A percentile compares a stretch with the other conserved stretches of the same genome.
Conservation (phyloP, 805 yeast genomes). For the Cyberlindnera euphorbiae region DNA sequence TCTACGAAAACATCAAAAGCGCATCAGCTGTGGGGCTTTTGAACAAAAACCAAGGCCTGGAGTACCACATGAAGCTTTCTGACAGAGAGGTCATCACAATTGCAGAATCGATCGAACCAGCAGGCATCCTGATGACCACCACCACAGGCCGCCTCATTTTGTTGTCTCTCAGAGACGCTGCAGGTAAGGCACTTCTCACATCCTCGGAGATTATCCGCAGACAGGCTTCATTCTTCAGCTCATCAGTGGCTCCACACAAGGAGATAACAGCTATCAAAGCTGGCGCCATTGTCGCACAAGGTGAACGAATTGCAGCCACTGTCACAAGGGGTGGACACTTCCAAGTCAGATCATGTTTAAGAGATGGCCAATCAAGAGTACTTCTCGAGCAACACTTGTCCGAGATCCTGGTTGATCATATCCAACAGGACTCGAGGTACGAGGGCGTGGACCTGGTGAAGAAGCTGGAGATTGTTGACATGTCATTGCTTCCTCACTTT, state of each 20-base stretch:
- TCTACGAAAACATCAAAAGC: constrained; percentile 69
- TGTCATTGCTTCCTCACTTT: constrained; percentile 42
- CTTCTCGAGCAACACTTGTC: constrained; percentile 33
- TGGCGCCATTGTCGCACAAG: constrained; percentile 48
- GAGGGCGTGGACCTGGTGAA: constrained; percentile 35
- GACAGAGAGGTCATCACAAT: constrained; percentile 52
- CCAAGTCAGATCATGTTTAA: constrained; percentile 44
- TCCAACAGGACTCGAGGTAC: constrained; percentile 37
- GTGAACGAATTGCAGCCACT: constrained; percentile 38
- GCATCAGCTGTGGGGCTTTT: constrained; percentile 63
- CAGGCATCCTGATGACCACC: constrained; percentile 70
- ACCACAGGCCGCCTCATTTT: constrained; percentile 61
- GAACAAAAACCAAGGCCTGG: constrained; percentile 33
- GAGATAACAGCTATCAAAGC: constrained; percentile 55
- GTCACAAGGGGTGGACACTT: constrained; percentile 42
- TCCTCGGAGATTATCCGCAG: constrained; percentile 22
- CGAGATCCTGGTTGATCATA: constrained; percentile 33
- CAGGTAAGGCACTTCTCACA: constrained; percentile 51
- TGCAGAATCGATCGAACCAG: constrained; percentile 62
- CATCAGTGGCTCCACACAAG: constrained; percentile 25
- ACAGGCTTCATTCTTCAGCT: constrained; percentile 33
- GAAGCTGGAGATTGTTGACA: constrained; percentile 55
- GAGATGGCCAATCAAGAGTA: constrained; percentile 38
- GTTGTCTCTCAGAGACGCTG: constrained; percentile 58
- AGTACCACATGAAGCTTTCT: constrained; percentile 37